Base-by-base conservation (phyloP, 208 protist species). In the Angomonas ambiguus region DNA sequence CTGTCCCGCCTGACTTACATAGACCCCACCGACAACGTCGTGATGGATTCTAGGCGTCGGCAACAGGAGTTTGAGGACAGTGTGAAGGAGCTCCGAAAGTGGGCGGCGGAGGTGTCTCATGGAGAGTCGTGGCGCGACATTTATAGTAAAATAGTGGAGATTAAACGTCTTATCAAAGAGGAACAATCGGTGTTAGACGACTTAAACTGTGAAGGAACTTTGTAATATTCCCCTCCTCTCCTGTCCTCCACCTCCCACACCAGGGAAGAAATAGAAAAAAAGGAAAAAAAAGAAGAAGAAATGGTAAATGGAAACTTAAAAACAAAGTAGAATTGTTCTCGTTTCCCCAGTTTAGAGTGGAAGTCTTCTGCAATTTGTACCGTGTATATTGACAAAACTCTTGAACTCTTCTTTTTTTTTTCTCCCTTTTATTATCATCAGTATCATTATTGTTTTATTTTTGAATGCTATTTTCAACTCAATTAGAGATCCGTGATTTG, bases 1-100 rank as follows among this genome's bases (percentile, higher is more conserved):
- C 79, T 96, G 25, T 71, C 77, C n/a, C 85, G 82, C 34, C 74
- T 94, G 27, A 94, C 89, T 10, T 95, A 82, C 80, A 58, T 92
- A 22, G 71, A 77, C 11, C 74, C 86, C 16, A 67, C 75, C 16
- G 71, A 63, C 24, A 71, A 87, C 51, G 60, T 87, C 42, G 66
- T 88, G 42, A 55, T 75, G 33, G 80, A 83, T 35, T 88, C 85
- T 33, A 79, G 77, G 68, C 84, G 72, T 2, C 82, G 92, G 18
- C 84, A 91, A 57, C 75, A 87, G 42, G 92, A 95, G 69, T 94
- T 85, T 57, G 77, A 87, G 33, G 68, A 76, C 16, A 83, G 79
- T 42, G 75, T 90, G 11, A 79, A 82, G 11, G 87, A 94, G 69
- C 77, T 96, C 42, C 72, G 82, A 64, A 34, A 63, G 41, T 96